Percentiles rank a stretch among this genome's conserved stretches.
These are phyloP conservation scores for Polychytrium aggregatum DNA, from an alignment of 192 early-diverging fungal species.

Conservation along the genomic window DNA sequence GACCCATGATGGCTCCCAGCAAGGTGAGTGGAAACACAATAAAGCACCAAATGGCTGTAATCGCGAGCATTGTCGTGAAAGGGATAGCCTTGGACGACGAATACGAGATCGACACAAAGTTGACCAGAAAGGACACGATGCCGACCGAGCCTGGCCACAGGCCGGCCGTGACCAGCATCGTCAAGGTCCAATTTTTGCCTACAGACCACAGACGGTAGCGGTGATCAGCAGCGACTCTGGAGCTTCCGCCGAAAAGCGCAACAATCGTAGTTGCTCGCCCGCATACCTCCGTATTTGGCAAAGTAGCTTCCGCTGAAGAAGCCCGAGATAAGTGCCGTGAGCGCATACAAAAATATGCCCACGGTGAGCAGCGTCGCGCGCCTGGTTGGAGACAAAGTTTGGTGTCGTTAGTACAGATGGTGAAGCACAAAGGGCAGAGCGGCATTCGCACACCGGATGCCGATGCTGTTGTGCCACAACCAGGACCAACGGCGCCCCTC, in stretches of 20 bases:
- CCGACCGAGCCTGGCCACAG: constrained; percentile 57
- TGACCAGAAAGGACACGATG: constrained; percentile 53
- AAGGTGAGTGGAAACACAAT: constrained; percentile 76
- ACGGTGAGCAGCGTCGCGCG: constrained; percentile 64
- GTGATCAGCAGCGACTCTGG: background rate
- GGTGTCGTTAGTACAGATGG: no score
- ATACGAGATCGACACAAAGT: constrained; percentile 72
- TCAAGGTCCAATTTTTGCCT: constrained; percentile 56
- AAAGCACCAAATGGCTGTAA: constrained; percentile 72
- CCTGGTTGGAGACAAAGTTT: constrained; percentile 11
- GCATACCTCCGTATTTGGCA: constrained; percentile 46
- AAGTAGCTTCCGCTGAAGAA: constrained; percentile 59
- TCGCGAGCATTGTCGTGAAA: constrained; percentile 68
- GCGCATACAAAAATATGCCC: constrained; percentile 68
- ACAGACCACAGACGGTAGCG: background rate
- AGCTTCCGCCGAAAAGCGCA: background rate
- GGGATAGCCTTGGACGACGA: constrained; percentile 84
- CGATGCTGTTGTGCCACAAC: no score
- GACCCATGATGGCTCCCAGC: constrained; percentile 63
- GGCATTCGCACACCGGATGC: no score
- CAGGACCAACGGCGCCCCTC: no score
- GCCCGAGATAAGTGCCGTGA: constrained; percentile 57
- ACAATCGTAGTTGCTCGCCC: no score
- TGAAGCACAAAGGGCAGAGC: no score
- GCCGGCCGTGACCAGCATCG: constrained; percentile 51